A percentile compares a stretch with the other conserved stretches of the same genome.
phyloP scores from a whole-genome alignment of 352 stramenopile species.

The Discostella stelligera region DNA sequence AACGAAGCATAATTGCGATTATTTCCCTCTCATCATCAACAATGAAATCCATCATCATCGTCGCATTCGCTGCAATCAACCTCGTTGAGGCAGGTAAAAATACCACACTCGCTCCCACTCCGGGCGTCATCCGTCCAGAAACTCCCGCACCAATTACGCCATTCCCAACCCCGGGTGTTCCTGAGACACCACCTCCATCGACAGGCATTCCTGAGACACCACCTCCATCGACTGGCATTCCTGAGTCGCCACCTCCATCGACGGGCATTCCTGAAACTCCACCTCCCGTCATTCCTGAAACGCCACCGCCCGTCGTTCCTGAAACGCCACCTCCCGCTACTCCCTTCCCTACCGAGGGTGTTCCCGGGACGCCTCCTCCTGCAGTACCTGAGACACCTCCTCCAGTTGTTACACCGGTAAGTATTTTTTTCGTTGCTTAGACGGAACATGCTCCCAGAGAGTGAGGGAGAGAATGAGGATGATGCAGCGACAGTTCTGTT shows the following conservation, averaged over 20 bases:
- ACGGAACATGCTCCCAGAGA: too few species aligned
- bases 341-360: background rate
- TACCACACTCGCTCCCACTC: background rate
- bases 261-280: background rate
- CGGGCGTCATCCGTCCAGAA: background rate
- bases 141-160: conserved; percentile 2
- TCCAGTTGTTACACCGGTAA: background rate
- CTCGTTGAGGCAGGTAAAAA: background rate
- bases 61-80: background rate
- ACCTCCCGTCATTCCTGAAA: background rate
- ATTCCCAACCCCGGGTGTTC: background rate
- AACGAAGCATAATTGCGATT: too few species aligned
- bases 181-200: background rate
- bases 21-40: background rate
- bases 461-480: too few species aligned
- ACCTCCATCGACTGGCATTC: background rate
- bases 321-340: background rate
- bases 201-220: background rate
- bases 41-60: background rate
- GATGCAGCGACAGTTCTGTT: too few species aligned
- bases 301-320: background rate
- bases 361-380: background rate
- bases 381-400: background rate
- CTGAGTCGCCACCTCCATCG: background rate
- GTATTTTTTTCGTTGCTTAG: too few species aligned